Evolutionary conservation across 768 basidiomycete genomes (phyloP).

Genomic region (Pleurotus eryngii): DNA sequence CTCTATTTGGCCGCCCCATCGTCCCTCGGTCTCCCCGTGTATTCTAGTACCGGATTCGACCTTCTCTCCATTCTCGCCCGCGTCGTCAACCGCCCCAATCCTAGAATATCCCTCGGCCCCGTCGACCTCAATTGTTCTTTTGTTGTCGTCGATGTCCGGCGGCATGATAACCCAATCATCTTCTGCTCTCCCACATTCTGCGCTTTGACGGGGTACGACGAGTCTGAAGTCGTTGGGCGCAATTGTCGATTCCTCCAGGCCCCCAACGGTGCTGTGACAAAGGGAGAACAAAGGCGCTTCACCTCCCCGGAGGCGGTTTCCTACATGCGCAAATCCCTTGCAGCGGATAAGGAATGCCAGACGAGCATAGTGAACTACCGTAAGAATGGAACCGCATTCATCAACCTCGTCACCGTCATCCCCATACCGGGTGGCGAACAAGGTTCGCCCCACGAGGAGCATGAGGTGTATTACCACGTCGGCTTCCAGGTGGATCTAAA

Average conservation of each 20-base stretch:
- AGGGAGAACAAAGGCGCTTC: constrained; percentile 46
- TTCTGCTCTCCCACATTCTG: constrained; percentile 88
- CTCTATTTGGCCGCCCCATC: constrained; percentile 24
- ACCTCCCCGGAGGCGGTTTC: constrained; percentile 61
- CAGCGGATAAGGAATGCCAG: constrained; percentile 84
- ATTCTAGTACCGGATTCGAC: constrained; percentile 91
- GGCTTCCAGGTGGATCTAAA: constrained; percentile 95
- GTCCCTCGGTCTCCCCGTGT: constrained; percentile 53
- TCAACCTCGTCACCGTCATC: constrained; percentile 90
- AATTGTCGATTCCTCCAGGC: constrained; percentile 93
- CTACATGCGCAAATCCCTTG: constrained; percentile 61
- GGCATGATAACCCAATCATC: constrained; percentile 83
- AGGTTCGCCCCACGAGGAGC: constrained; percentile 47
- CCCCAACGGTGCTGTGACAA: constrained; percentile 47
- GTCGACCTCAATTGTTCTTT: constrained; percentile 94
- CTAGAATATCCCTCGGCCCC: constrained; percentile 78
- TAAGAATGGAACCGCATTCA: constrained; percentile 81
- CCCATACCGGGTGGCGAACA: constrained; percentile 69
- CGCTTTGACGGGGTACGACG: constrained; percentile 69
- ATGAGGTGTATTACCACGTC: constrained; percentile 81
- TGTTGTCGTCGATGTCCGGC: constrained; percentile 79
- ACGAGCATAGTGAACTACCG: constrained; percentile 84
- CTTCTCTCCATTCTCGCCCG: constrained; percentile 77
- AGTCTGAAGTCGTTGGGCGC: constrained; percentile 75
- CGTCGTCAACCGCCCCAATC: constrained; percentile 70